Evolutionary conservation across 805 yeast genomes (phyloP).

Genomic region (Clavispora asparagi): DNA sequence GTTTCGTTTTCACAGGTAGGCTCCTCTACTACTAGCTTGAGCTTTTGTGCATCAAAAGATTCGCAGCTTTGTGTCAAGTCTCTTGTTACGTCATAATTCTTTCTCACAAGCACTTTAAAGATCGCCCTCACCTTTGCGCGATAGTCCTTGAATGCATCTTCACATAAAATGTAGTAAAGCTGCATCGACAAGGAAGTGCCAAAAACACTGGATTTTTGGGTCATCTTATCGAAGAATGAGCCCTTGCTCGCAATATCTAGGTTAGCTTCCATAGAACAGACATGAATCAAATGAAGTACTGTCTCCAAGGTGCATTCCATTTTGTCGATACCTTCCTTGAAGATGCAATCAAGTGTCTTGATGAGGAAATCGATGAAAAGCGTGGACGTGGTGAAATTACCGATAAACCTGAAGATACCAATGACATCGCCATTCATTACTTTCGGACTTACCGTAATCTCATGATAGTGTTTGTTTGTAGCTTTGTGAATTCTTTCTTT

Average conservation of each 20-base stretch:
- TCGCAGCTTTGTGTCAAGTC: conserved; percentile 16
- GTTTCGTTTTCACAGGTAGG: conserved; percentile 30
- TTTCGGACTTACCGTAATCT: conserved; percentile 56
- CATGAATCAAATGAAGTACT: conserved; percentile 63
- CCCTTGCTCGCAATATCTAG: conserved; percentile 27
- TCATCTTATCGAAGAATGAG: conserved; percentile 24
- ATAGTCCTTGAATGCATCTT: conserved; percentile 36
- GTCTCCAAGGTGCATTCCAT: conserved; percentile 56
- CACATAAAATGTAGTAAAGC: conserved; percentile 33
- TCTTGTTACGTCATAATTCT: conserved; percentile 18
- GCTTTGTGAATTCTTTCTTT: conserved; percentile 45
- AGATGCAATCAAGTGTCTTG: conserved; percentile 40
- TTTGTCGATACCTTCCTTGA: conserved; percentile 31
- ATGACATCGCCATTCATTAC: conserved; percentile 25
- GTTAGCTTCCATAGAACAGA: conserved; percentile 36
- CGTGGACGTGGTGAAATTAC: conserved; percentile 47
- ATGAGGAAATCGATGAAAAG: conserved; percentile 52
- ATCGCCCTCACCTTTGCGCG: conserved; percentile 58
- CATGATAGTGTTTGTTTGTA: conserved; percentile 33
- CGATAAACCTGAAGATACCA: conserved; percentile 40
- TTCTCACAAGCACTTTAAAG: conserved; percentile 29
- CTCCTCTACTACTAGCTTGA: conserved; percentile 14
- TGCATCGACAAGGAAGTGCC: conserved; percentile 33
- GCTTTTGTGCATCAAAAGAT: conserved; percentile 19
- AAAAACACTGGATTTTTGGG: conserved; percentile 26